These are phyloP conservation scores for Parachaetomium inaequale DNA, from an alignment of 495 filamentous ascomycete species.

Conservation along the genomic window DNA sequence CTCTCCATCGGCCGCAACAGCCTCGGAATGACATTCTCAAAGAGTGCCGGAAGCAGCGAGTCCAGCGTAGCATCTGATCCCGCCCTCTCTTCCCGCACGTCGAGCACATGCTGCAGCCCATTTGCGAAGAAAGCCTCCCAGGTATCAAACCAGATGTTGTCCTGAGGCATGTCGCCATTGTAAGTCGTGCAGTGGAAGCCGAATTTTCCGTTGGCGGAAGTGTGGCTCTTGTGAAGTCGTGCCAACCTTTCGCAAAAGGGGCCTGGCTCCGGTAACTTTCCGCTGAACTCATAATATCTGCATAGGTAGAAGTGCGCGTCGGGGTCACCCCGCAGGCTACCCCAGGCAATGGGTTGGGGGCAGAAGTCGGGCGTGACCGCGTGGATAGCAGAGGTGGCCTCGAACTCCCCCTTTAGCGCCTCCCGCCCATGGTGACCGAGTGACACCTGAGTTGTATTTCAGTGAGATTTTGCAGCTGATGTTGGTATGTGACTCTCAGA, in stretches of 20 bases:
- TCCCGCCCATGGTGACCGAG: slow-evolving; percentile 24
- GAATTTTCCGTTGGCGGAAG: slow-evolving; percentile 51
- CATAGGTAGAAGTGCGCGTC: slow-evolving; percentile 33
- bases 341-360: slow-evolving; percentile 32
- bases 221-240: slow-evolving; percentile 39
- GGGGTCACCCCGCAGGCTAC: slow-evolving; percentile 17
- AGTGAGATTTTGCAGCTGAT: neutral
- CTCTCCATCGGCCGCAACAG: slow-evolving; percentile 41
- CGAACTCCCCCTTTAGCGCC: slow-evolving; percentile 32
- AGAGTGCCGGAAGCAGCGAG: slow-evolving; percentile 33
- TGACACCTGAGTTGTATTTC: slow-evolving; percentile 14
- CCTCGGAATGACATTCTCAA: slow-evolving; percentile 36
- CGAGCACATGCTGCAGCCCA: slow-evolving; percentile 17
- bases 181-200: slow-evolving; percentile 42
- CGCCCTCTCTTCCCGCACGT: slow-evolving; percentile 20
- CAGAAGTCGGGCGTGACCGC: slow-evolving; percentile 29
- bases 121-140: slow-evolving; percentile 48
- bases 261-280: slow-evolving; percentile 39
- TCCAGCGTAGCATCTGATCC: slow-evolving; percentile 25
- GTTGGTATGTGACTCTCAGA: neutral
- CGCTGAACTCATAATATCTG: slow-evolving; percentile 29
- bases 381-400: slow-evolving; percentile 29
- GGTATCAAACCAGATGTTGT: slow-evolving; percentile 43
- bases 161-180: slow-evolving; percentile 46
- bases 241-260: slow-evolving; percentile 43